Evolutionary conservation across 1,139 yeast species (phyloP), one percentile per base, ranked within the genome.

Genomic region (Pichia sp.): DNA sequence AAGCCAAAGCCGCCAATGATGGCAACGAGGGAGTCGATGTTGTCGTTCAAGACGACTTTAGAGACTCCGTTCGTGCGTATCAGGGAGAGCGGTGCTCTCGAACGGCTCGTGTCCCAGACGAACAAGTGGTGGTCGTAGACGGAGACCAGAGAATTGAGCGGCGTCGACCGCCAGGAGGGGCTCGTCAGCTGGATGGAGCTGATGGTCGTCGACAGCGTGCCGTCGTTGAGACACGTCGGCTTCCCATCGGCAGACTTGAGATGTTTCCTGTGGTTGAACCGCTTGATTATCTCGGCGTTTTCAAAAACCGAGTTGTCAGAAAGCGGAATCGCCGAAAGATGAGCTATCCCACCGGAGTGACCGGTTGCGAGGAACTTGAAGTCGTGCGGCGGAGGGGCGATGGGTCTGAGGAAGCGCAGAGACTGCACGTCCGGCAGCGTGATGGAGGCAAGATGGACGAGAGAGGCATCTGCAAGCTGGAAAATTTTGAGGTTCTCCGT

Each of bases 381-480:
- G 42, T 69, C 65, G 18, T 59, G 21, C 3, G 50, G 34, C 10
- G 47, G 30, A 9, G 42, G 22, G 18, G 46, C 21, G 10, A 49
- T 37, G 2, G 58, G 56, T 2, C 41, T 23, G 7, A 57, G 34
- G 25, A 57, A 54, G 26, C 51, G 28, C 4, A 86, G 69, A 0
- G 83, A 73, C 59, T 82, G 78, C 41, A 87, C 83, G 54, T 81
- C 79, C 1, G 93, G 89, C 44, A 87, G 72, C 0, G 87, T 67
- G 45, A 87, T 82, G 1, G 95, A 86, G 61, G 84, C 86, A 60
- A 85, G 83, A 68, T 87, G 95, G 19, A 87, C 82, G 52, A 87
- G 70, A 41, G 65, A 64, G 21, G 72, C 68, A 1, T 49, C 3
- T 64, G 62, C 13, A 71, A 56, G 55, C 76, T 77, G 52, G 64